Evolutionary conservation across 352 stramenopile genomes (phyloP), one percentile per base, ranked within the genome.

Genomic region (Pythium aquatile): DNA sequence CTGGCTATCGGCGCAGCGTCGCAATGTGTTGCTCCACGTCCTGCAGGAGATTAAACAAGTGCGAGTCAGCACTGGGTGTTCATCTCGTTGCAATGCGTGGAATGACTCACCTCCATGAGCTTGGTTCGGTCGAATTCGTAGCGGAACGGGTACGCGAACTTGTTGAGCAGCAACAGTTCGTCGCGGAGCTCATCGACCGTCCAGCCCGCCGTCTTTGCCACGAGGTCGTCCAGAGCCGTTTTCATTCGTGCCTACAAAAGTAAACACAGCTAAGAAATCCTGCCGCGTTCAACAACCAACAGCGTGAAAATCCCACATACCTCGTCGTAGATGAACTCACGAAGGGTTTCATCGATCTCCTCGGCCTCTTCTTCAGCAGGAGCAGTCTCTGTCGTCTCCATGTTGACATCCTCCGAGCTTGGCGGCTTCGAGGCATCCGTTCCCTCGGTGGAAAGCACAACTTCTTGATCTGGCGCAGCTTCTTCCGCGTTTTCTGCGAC

Each of bases 301-400:
- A 32, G 49, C 26, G 20, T 24, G 3, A 60, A 46, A 65, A 55
- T 9, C 20, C 40, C 17, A 61, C 72, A n/a, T 68, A 96, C 87
- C 83, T 90, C 68, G 40, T 96, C 83, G 81, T 89, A 90, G 78
- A 93, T 81, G 79, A 94, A 93, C 40, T 79, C 68, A 1, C 26
- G 58, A 5, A 28, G 26, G 17, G n/a, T 44, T 14, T 67, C 62
- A 8, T 61, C 48, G 5, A 60, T 58, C 10, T 55, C 32, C 4
- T 63, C 39, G 29, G 39, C 52, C 1, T 44, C 42, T 9, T 42
- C 20, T 24, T 55, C 46, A 17, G 26, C 37, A 29, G 35, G 16
- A 29, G 17, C 14, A 14, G 9, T 52, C 49, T 29, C 49, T 28
- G 33, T 28, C 1, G 17, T 2, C 17, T 58, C 37, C 13, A 53